A percentile compares a stretch with the other conserved stretches of the same genome.
These are phyloP conservation scores for Retiboletus flavoniger DNA, from an alignment of 1,284 basidiomycete species.

Conservation along the genomic window DNA sequence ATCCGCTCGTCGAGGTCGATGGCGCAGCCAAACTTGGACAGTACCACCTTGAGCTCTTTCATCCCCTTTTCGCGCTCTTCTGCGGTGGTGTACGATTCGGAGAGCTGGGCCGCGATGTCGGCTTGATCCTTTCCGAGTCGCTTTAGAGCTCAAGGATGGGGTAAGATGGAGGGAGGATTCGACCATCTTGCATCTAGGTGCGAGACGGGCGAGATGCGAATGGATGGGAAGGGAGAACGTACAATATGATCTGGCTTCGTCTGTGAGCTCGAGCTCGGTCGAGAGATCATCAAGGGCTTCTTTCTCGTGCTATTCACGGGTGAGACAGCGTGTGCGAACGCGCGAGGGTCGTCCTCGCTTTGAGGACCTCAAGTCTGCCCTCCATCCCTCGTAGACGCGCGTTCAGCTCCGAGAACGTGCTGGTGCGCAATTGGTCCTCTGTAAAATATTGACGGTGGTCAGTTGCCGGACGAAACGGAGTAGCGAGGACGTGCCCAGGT, in stretches of 20 bases:
- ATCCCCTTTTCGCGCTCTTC: slow-evolving; percentile 81
- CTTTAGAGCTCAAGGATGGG: slow-evolving; percentile 68
- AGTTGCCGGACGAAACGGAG: no score
- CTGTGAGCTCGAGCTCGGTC: slow-evolving; percentile 88
- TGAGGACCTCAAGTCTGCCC: slow-evolving; percentile 69
- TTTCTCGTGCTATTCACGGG: slow-evolving; percentile 72
- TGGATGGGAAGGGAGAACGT: slow-evolving; percentile 25
- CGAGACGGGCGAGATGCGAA: background rate
- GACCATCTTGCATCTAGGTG: slow-evolving; percentile 80
- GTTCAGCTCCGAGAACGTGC: slow-evolving; percentile 90
- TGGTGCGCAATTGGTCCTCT: slow-evolving; percentile 96
- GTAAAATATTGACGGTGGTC: background rate
- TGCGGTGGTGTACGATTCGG: slow-evolving; percentile 52
- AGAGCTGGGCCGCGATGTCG: slow-evolving; percentile 61
- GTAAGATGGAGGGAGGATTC: slow-evolving; percentile 88
- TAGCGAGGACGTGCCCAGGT: slow-evolving; percentile 71
- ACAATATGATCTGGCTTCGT: slow-evolving; percentile 80
- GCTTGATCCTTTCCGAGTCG: slow-evolving; percentile 74
- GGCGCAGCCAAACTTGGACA: slow-evolving; percentile 91
- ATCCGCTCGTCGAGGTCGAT: slow-evolving; percentile 86
- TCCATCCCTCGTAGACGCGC: slow-evolving; percentile 71
- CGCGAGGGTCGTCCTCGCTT: slow-evolving; percentile 48
- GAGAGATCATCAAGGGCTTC: slow-evolving; percentile 88
- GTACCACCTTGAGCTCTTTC: slow-evolving; percentile 83
- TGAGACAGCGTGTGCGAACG: background rate